phyloP scores from a whole-genome alignment of 2,329 filamentous ascomycete genomes.

The Fusarium citri region DNA sequence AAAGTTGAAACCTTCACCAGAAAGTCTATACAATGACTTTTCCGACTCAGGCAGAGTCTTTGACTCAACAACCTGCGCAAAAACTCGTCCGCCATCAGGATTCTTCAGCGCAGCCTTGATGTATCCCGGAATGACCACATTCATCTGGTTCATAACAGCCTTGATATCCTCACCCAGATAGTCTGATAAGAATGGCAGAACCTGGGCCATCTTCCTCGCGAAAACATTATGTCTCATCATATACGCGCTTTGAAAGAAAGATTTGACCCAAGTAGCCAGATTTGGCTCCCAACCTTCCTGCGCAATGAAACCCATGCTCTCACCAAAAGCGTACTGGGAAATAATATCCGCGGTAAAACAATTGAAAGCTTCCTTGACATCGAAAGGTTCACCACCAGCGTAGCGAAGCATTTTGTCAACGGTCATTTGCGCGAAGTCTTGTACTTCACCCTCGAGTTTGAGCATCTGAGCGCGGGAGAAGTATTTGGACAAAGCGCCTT shows the following conservation, averaged over 20 bases:
- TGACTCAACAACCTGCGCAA: slow-evolving; percentile 35
- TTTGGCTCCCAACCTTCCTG: slow-evolving; percentile 53
- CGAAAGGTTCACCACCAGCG: slow-evolving; percentile 44
- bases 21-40: slow-evolving; percentile 50
- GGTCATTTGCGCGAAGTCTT: slow-evolving; percentile 41
- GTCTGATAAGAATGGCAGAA: slow-evolving; percentile 19
- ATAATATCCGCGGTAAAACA: slow-evolving; percentile 56
- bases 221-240: slow-evolving; percentile 49
- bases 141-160: slow-evolving; percentile 33
- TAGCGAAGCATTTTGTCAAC: slow-evolving; percentile 48
- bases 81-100: slow-evolving; percentile 26
- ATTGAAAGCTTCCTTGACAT: slow-evolving; percentile 52
- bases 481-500: slow-evolving; percentile 48
- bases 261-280: slow-evolving; percentile 51
- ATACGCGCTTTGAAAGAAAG: slow-evolving; percentile 49
- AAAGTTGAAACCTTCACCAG: slow-evolving; percentile 54
- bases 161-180: slow-evolving; percentile 29
- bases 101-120: slow-evolving; percentile 18
- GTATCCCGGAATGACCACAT: slow-evolving; percentile 25
- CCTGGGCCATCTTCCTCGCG: slow-evolving; percentile 39
- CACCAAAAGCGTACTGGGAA: slow-evolving; percentile 53
- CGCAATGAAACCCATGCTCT: slow-evolving; percentile 47
- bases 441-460: slow-evolving; percentile 44
- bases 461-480: slow-evolving; percentile 51
- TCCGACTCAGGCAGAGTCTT: slow-evolving; percentile 51